These are phyloP conservation scores for Colletotrichum orchidophilum DNA, from an alignment of 2,329 filamentous ascomycete genomes.

Conservation along the genomic window DNA sequence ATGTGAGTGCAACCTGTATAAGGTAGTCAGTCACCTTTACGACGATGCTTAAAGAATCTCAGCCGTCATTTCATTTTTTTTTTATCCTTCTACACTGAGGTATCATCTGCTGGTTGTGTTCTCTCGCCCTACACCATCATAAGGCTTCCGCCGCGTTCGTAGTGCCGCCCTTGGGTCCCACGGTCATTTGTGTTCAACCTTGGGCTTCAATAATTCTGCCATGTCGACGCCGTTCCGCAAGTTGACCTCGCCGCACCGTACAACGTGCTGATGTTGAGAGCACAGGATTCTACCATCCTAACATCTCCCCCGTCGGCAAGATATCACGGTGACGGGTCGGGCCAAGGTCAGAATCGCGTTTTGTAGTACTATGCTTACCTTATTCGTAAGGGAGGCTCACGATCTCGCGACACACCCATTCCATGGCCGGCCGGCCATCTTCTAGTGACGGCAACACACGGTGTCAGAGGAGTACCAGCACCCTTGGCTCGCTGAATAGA, in stretches of 20 bases:
- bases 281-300: background rate
- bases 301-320: background rate
- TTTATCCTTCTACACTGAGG: no score
- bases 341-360: background rate
- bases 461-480: background rate
- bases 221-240: background rate
- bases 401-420: background rate
- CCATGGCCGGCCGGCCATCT: background rate
- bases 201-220: background rate
- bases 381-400: background rate
- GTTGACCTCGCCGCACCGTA: background rate
- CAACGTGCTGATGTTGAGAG: background rate
- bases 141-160: background rate
- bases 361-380: background rate
- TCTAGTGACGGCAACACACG: constrained; percentile 10
- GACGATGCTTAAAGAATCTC: background rate
- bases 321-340: background rate
- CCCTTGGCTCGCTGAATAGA: background rate
- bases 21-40: background rate
- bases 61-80: background rate
- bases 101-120: no score
- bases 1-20: background rate
- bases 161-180: background rate
- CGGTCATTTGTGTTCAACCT: background rate
- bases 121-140: background rate